Base-by-base conservation (phyloP, 306 rosid genomes). In the Delonix regia region DNA sequence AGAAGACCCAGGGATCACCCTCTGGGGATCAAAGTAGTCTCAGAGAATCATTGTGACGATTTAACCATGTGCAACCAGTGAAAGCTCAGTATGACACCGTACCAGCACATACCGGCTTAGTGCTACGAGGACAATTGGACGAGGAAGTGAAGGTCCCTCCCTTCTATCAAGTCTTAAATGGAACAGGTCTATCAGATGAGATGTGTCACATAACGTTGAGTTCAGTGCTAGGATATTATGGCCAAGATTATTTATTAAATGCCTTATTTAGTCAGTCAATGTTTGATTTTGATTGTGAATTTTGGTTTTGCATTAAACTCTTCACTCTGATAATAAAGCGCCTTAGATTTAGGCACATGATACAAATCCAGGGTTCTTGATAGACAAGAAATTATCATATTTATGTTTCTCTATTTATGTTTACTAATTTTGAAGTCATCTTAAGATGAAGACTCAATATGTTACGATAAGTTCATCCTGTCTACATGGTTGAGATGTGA, bases 401-500 rank as follows among this genome's bases (percentile, higher is more conserved):
- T 9, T 11, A 18, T 13, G 53, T 42, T 36, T 84, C 44, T 60
- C 74, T 39, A 22, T 45, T 13, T 71, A 11, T 44, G 3, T 11
- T 10, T 60, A 44, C 27, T 34, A 49, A 42, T 66, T 82, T 66
- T 49, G 28, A 68, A 38, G 28, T 60, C 63, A 57, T 67, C 78
- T 56, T 69, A 66, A 53, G 34, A 69, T 48, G 51, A 21, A 48
- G 61, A 30, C 14, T 53, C 49, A 15, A 11, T 28, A 8, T 36
- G 51, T 41, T 63, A 61, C 66, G 27, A 80, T 65, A 30, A 12
- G 19, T 64, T 38, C 22, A 21, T 36, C 11, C 59, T 47, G 34
- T 62, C 59, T 45, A 51, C 48, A 34, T 74, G 70, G 63, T 67
- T 82, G 84, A 76, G 75, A 73, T 83, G 80, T 87, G 84, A 83